Conservation (phyloP, 345 rosid species). For the Eucalyptus marginata region DNA sequence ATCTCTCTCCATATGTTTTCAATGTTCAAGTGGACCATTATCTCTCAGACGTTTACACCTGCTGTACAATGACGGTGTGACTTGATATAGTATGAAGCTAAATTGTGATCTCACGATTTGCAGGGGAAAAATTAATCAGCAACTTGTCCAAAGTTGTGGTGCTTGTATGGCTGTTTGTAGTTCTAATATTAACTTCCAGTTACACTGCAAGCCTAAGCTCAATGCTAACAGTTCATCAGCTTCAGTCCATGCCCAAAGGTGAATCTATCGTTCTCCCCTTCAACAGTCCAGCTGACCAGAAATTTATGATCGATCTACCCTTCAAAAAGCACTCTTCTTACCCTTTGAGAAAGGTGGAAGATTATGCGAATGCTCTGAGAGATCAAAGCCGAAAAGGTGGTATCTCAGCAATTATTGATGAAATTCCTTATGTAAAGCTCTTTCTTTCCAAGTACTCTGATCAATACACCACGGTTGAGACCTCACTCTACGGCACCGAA, state of each 20-base stretch:
- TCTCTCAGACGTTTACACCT: not conserved
- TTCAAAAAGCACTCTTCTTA: not conserved
- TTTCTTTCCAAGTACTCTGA: slow-evolving; percentile 20
- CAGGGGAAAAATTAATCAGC: slow-evolving; percentile 34
- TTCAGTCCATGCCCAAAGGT: slow-evolving; percentile 4
- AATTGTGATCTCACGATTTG: not conserved
- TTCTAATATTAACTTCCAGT: slow-evolving; percentile 30
- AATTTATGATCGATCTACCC: not conserved
- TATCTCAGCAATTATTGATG: slow-evolving; percentile 18
- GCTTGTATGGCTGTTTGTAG: slow-evolving; percentile 39
- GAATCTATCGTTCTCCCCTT: not conserved
- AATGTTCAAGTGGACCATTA: not conserved
- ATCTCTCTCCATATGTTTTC: not conserved
- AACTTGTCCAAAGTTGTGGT: slow-evolving; percentile 33
- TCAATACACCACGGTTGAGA: slow-evolving; percentile 6
- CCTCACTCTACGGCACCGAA: not conserved
- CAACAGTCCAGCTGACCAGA: not conserved
- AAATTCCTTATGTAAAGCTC: slow-evolving; percentile 26
- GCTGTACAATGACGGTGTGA: no score
- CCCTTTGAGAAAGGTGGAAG: not conserved
- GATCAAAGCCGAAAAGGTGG: not conserved
- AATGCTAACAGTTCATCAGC: slow-evolving; percentile 22
- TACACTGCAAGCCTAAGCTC: slow-evolving; percentile 45
- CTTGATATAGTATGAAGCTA: not conserved
- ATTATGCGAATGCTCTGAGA: slow-evolving; percentile 11